phyloP scores from a whole-genome alignment of 2,329 filamentous ascomycete genomes.

The Aspergillus sp. region DNA sequence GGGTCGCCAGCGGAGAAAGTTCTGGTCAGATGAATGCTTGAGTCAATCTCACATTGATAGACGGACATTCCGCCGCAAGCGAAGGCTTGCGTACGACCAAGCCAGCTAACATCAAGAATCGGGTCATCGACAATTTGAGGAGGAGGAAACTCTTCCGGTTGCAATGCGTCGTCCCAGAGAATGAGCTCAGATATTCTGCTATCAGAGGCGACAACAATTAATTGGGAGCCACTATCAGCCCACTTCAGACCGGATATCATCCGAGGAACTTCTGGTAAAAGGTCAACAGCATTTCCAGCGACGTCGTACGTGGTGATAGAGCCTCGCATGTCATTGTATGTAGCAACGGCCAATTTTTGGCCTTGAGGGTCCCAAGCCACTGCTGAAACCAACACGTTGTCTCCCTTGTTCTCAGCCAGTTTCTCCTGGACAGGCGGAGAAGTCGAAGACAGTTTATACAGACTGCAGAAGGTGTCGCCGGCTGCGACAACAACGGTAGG shows the following conservation, averaged over 20 bases:
- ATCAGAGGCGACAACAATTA: constrained; percentile 50
- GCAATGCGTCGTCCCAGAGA: constrained; percentile 48
- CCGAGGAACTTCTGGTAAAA: constrained; percentile 50
- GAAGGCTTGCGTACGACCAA: constrained; percentile 41
- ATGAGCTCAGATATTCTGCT: constrained; percentile 46
- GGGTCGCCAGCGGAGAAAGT: constrained; percentile 37
- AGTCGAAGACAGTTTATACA: constrained; percentile 48
- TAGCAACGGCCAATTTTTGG: constrained; percentile 51
- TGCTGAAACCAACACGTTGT: constrained; percentile 46
- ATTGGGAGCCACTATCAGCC: constrained; percentile 43
- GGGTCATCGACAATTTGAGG: constrained; percentile 43
- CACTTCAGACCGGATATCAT: constrained; percentile 51
- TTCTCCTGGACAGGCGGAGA: constrained; percentile 38
- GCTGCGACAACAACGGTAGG: constrained; percentile 47
- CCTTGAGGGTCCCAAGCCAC: constrained; percentile 53
- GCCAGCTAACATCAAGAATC: constrained; percentile 51
- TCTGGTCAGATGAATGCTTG: constrained; percentile 42
- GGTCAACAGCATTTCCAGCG: constrained; percentile 48
- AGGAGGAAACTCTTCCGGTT: constrained; percentile 42
- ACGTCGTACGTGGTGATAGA: constrained; percentile 51
- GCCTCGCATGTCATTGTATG: constrained; percentile 48
- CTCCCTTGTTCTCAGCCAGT: constrained; percentile 40
- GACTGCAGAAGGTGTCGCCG: constrained; percentile 50
- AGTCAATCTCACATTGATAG: constrained; percentile 46
- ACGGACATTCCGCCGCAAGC: constrained; percentile 46